Evolutionary conservation across 1,139 yeast species (phyloP), one percentile per base, ranked within the genome.

Genomic region (Suhomyces bribrorum): DNA sequence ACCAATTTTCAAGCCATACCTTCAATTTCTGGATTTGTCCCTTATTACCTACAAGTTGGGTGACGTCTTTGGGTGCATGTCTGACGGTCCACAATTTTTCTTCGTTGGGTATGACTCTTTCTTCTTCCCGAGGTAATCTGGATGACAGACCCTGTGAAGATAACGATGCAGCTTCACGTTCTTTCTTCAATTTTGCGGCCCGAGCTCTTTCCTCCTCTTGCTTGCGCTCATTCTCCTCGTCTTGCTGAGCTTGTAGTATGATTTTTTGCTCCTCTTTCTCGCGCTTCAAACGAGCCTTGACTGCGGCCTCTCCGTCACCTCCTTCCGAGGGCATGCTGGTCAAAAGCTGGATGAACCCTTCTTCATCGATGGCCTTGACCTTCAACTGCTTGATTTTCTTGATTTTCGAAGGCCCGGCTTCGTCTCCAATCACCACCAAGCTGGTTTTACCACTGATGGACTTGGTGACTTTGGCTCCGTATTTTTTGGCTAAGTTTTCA

Each of bases 391-490:
- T 83, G 52, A 94, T 92, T 54, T 84, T 87, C 50, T 81, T 79
- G 34, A 92, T 80, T 61, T 92, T 92, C n/a, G 89, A 81, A 1
- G 98, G 97, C 0, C 99, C 99, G 1, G 98, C 98, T 50, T 92
- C 97, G 36, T 79, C 88, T 5, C 99, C 99, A 22, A 94, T 72
- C 2, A 92, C 97, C 5, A 92, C 96, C 32, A 89, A 72, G 26
- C 88, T 79, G 0, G 98, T 94, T 54, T 84, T 86, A 14, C 88
- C 81, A 37, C 94, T 86, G 22, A 92, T 85, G 0, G 96, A 78
- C 47, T 87, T 80, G 2, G 96, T 87, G 9, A 90, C 96, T 53
- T 83, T 83, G n/a, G 96, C 99, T 12, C 98, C 98, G 53, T 90
- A 89, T 46, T 76, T 73, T 53, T 86, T 83, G 4, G 96, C 96